These are phyloP conservation scores for Wallacemonas sp. DNA, from an alignment of 208 protist genomes.

Conservation along the genomic window DNA sequence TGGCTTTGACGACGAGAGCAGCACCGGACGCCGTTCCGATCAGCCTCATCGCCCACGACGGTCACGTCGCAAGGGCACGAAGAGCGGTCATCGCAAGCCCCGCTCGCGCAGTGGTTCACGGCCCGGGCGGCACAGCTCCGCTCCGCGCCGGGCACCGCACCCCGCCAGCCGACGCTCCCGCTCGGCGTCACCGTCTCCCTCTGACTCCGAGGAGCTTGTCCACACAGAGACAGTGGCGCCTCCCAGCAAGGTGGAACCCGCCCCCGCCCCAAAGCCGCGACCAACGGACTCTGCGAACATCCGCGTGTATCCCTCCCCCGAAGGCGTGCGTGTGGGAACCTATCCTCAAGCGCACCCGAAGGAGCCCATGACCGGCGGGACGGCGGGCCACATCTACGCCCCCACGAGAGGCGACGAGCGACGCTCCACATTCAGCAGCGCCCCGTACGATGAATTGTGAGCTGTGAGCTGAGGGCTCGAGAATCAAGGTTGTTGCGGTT, in stretches of 20 bases:
- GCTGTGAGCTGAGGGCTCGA: too few species aligned
- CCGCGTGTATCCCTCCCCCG: constrained; percentile 3
- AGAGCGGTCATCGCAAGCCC: not conserved
- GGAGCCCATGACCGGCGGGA: not conserved
- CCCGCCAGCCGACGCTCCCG: not conserved
- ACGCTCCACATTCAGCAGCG: not conserved
- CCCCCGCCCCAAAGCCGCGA: not conserved
- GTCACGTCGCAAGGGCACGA: not conserved
- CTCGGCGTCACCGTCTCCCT: not conserved
- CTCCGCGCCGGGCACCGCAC: not conserved
- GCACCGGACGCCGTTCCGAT: too few species aligned
- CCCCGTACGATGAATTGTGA: constrained; percentile 2
- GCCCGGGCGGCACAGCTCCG: not conserved
- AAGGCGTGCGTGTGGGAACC: not conserved
- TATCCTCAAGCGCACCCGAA: not conserved
- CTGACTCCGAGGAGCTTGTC: too few species aligned
- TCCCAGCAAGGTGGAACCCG: not conserved
- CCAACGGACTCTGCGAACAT: not conserved
- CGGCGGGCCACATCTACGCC: constrained; percentile 4
- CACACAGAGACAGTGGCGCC: too few species aligned
- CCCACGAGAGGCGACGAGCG: not conserved
- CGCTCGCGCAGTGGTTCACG: not conserved
- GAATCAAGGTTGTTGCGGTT: too few species aligned
- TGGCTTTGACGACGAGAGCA: not conserved
- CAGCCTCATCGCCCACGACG: too few species aligned